A percentile compares a stretch with the other conserved stretches of the same genome.
Conservation (phyloP, 2,329 filamentous ascomycete genomes). For the Pestalotiopsis sp. region DNA sequence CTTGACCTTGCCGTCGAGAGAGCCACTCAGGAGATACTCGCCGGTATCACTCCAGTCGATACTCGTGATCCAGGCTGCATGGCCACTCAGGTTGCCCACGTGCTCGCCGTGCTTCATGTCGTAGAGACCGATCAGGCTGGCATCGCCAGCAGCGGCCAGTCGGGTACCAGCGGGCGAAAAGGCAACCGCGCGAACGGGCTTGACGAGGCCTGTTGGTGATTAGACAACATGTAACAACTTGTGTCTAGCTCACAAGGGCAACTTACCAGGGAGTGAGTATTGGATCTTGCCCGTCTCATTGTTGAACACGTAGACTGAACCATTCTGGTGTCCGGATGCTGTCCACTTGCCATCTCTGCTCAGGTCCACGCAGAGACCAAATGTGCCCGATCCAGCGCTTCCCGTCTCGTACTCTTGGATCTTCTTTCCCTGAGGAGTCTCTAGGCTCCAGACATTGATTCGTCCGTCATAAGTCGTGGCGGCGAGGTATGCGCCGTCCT, state of each 20-base stretch:
- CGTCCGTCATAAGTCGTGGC: slow-evolving; percentile 85
- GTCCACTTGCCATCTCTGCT: slow-evolving; percentile 80
- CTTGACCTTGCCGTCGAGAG: slow-evolving; percentile 92
- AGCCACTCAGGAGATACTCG: slow-evolving; percentile 85
- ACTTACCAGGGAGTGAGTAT: slow-evolving; percentile 79
- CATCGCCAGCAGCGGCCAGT: slow-evolving; percentile 88
- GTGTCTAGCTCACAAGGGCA: neutral
- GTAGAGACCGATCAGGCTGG: slow-evolving; percentile 86
- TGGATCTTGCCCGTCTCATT: slow-evolving; percentile 84
- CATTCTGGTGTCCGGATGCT: slow-evolving; percentile 90
- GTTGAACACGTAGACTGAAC: slow-evolving; percentile 91
- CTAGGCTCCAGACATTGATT: slow-evolving; percentile 84
- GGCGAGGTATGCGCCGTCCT: slow-evolving; percentile 83
- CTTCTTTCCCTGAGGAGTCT: slow-evolving; percentile 57
- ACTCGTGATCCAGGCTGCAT: slow-evolving; percentile 85
- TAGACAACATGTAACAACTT: slow-evolving; percentile 5
- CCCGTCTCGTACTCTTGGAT: slow-evolving; percentile 84
- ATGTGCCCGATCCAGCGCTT: slow-evolving; percentile 73
- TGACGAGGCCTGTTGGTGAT: slow-evolving; percentile 68
- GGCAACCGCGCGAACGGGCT: slow-evolving; percentile 80
- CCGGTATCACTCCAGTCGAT: slow-evolving; percentile 93
- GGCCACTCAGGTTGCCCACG: slow-evolving; percentile 73
- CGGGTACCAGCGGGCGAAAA: slow-evolving; percentile 87
- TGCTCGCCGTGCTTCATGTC: slow-evolving; percentile 92
- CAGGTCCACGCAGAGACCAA: slow-evolving; percentile 86